Percentiles rank a stretch among this genome's conserved stretches.
Conservation (phyloP, 371 early-diverging fungal genomes). For the Lichtheimia ornata region DNA sequence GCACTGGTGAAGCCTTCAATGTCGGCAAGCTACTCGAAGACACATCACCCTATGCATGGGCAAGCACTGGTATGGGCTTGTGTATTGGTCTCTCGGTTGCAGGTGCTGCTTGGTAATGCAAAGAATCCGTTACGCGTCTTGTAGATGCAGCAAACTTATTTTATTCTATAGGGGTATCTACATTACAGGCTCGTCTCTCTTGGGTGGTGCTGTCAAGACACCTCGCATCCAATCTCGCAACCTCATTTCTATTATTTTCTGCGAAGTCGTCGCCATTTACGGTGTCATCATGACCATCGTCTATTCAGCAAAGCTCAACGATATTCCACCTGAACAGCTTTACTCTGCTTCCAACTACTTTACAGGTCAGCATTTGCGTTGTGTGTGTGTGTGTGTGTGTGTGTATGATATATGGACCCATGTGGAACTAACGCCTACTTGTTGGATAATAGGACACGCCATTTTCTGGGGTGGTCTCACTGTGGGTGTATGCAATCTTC, state of each 20-base stretch:
- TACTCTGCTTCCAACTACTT: slow-evolving; percentile 63
- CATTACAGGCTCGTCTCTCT: slow-evolving; percentile 85
- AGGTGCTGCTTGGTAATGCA: slow-evolving; percentile 93
- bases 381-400: too few relatives aligned
- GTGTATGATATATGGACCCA: neutral
- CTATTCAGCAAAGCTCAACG: slow-evolving; percentile 81
- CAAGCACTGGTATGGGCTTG: slow-evolving; percentile 81
- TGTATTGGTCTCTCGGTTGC: slow-evolving; percentile 90
- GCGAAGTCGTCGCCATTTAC: slow-evolving; percentile 98
- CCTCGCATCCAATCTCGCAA: slow-evolving; percentile 96
- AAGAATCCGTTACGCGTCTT: neutral
- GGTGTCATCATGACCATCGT: slow-evolving; percentile 98
- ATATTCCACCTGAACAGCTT: slow-evolving; percentile 46
- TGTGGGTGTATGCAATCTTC: slow-evolving; percentile 91
- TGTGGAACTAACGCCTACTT: neutral
- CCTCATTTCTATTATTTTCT: slow-evolving; percentile 96
- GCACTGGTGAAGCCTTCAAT: slow-evolving; percentile 84
- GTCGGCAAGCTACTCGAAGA: slow-evolving; percentile 78
- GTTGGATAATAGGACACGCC: slow-evolving; percentile 68
- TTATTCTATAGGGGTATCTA: slow-evolving; percentile 84
- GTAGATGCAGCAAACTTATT: neutral
- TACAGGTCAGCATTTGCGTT: slow-evolving; percentile 54
- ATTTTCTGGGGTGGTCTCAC: slow-evolving; percentile 97
- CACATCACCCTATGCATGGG: slow-evolving; percentile 91
- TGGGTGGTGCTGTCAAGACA: slow-evolving; percentile 91